These are phyloP conservation scores for Fusarium sambucinum DNA, from an alignment of 2,329 filamentous ascomycete species.

Conservation along the genomic window DNA sequence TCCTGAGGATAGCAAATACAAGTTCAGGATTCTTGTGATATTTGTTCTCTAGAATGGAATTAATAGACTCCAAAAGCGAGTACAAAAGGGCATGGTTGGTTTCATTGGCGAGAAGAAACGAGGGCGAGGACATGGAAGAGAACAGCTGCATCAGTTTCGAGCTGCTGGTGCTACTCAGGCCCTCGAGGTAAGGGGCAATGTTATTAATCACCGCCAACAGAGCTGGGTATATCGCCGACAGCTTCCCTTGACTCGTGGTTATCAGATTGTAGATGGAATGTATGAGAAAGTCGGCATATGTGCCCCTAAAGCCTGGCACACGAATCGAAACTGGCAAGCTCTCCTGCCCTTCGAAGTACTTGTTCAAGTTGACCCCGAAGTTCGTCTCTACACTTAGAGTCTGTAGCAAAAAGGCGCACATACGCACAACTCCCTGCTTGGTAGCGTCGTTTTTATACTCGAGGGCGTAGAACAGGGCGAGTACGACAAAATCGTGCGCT, in stretches of 20 bases:
- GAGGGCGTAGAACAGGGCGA: constrained; percentile 92
- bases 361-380: constrained; percentile 91
- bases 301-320: constrained; percentile 85
- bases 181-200: constrained; percentile 84
- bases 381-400: constrained; percentile 93
- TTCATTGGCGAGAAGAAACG: constrained; percentile 92
- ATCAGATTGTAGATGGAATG: constrained; percentile 95
- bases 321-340: constrained; percentile 85
- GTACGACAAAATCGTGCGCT: constrained; percentile 90
- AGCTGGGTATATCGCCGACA: constrained; percentile 92
- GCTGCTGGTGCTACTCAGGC: constrained; percentile 79
- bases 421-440: constrained; percentile 91
- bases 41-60: constrained; percentile 89
- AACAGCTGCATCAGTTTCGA: constrained; percentile 89
- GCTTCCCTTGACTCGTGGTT: constrained; percentile 87
- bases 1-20: constrained; percentile 81
- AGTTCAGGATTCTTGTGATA: constrained; percentile 84
- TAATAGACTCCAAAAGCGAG: constrained; percentile 88
- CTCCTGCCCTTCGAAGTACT: constrained; percentile 87
- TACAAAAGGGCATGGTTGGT: constrained; percentile 85
- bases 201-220: constrained; percentile 94
- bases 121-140: constrained; percentile 91
- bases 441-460: constrained; percentile 87
- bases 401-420: constrained; percentile 97
- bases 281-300: constrained; percentile 93